Evolutionary conservation across 805 yeast genomes (phyloP), one percentile per base, ranked within the genome.

Genomic region (Candida sphagnicola): DNA sequence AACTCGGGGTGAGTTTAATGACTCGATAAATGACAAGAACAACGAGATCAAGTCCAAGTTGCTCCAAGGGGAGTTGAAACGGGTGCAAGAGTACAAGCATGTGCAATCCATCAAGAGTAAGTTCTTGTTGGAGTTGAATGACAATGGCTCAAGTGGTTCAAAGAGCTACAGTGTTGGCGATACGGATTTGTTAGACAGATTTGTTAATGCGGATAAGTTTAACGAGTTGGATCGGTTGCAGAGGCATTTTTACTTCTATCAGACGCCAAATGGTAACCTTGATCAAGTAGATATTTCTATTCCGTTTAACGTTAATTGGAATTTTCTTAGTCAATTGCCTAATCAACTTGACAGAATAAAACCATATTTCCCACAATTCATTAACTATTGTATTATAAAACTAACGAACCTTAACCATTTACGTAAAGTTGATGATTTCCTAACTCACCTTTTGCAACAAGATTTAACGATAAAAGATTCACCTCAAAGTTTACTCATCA

Each of bases 71-170:
- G 50, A 48, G 18, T 31, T 18, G 8, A 40, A 48, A 31, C 42
- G 48, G 13, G 34, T 33, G 15, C 37, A 40, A 18, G 53, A 58
- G 31, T 48, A 43, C 35, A 37, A 42, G 5, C 36, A 30, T 19
- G 40, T 56, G 31, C 35, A 44, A 32, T 15, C 12, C 5, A 36
- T 46, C 11, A 55, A 50, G 28, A 34, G 34, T 6, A 28, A 38
- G 25, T 26, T 62, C 10, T 16, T 63, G 28, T 35, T 28, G 3
- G 69, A 63, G 36, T 43, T 64, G 31, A 64, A 62, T 45, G 62
- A 57, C 32, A 61, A 61, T 38, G 67, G 67, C 15, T 44, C 59
- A 10, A 37, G 32, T 16, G 54, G 48, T 18, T 36, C 35, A 2
- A 48, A 46, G 26, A 31, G 34, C 26, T 59, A 37, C 40, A 28